Conservation (phyloP, 1,284 basidiomycete species). For the Vanrija sp. region DNA sequence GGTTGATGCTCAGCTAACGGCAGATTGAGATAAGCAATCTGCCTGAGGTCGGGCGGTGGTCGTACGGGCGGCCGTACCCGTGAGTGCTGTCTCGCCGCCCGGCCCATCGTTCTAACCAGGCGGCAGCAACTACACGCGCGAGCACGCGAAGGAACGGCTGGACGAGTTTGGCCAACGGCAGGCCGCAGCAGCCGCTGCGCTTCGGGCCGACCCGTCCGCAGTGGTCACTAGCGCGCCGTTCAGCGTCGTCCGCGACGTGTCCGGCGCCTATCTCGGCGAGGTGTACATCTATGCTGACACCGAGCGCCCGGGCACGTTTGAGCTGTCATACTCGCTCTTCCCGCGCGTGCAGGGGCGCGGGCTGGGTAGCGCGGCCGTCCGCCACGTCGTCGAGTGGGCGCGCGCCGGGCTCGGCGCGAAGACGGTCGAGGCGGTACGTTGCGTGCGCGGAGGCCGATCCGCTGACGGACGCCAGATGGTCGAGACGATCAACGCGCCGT, state of each 20-base stretch:
- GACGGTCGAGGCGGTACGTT: conserved; percentile 1
- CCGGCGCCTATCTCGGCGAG: not conserved
- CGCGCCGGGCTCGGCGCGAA: not conserved
- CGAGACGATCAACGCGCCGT: not conserved
- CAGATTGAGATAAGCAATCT: conserved; percentile 1
- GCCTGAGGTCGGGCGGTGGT: not conserved
- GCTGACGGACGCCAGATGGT: not conserved
- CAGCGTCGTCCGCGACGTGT: not conserved
- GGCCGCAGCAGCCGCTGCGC: not conserved
- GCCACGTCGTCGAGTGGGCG: not conserved
- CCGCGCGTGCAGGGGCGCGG: not conserved
- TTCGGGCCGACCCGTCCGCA: not conserved
- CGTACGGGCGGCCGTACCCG: not conserved
- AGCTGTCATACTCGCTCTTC: not conserved
- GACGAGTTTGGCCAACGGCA: not conserved
- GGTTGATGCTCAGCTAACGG: not conserved
- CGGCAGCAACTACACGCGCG: not conserved
- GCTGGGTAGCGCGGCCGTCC: not conserved
- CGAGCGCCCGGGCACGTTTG: not conserved
- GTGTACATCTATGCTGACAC: not conserved
- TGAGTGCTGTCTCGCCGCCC: no score
- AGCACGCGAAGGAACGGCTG: not conserved
- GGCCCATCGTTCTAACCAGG: no score
- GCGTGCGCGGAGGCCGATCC: not conserved
- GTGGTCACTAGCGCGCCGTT: not conserved